Evolutionary conservation across 2,329 filamentous ascomycete species (phyloP).

Genomic region (Dryadomyces sulphureus): DNA sequence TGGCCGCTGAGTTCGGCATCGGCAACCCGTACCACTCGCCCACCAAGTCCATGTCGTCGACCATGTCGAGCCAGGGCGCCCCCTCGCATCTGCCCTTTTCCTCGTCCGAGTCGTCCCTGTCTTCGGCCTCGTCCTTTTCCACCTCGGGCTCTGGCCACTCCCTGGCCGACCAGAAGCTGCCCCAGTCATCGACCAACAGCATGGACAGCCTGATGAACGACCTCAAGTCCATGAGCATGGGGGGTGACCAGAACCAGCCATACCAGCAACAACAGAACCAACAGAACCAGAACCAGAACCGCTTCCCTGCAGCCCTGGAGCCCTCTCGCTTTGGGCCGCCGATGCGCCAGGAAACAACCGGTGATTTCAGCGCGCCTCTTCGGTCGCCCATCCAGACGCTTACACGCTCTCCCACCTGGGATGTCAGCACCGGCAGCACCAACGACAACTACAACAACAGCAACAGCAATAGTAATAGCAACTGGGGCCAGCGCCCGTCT

Average conservation of each 20-base stretch:
- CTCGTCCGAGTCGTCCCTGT: not conserved
- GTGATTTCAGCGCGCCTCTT: not conserved
- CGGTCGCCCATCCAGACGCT: not conserved
- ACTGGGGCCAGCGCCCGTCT: not conserved
- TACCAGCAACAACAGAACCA: too few relatives aligned
- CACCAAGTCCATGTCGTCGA: constrained; percentile 51
- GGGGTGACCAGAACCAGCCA: not conserved
- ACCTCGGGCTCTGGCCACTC: not conserved
- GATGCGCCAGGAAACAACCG: not conserved
- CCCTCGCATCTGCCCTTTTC: constrained; percentile 1
- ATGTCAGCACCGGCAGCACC: not conserved
- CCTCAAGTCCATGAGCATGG: not conserved
- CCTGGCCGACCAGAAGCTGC: not conserved
- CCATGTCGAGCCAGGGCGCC: constrained; percentile 28
- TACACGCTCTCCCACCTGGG: not conserved
- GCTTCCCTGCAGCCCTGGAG: too few relatives aligned
- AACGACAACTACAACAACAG: not conserved
- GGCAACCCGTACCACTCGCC: constrained; percentile 51
- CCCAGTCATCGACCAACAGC: constrained; percentile 8
- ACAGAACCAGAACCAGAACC: too few relatives aligned
- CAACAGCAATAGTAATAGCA: not conserved
- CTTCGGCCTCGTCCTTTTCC: not conserved
- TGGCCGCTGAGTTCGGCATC: constrained; percentile 43
- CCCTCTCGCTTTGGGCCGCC: not conserved
- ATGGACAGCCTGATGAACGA: not conserved